phyloP scores from a whole-genome alignment of 352 stramenopile genomes.

The Globisporangium splendens region DNA sequence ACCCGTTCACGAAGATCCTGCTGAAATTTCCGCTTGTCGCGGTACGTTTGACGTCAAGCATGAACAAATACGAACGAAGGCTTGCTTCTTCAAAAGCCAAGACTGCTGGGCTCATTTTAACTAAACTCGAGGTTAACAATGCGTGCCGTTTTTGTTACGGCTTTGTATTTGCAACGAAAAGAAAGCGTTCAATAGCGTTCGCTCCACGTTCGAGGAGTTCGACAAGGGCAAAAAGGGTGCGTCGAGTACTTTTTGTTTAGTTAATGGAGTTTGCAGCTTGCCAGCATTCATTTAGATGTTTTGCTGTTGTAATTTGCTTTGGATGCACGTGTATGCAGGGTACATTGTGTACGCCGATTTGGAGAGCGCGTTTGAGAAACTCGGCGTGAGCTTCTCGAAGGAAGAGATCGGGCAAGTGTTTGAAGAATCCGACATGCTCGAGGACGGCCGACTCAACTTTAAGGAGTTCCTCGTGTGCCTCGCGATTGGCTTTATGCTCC shows the following conservation, averaged over 20 bases:
- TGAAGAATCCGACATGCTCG: conserved; percentile 81
- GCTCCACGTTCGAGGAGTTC: conserved; percentile 61
- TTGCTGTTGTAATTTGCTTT: background rate
- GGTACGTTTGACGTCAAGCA: conserved; percentile 14
- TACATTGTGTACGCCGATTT: conserved; percentile 79
- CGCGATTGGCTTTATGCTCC: conserved; percentile 82
- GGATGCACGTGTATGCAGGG: conserved; percentile 8
- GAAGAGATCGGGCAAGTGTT: conserved; percentile 76
- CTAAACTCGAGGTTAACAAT: too few relatives aligned
- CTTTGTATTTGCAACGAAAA: conserved; percentile 12
- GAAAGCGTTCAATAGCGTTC: conserved; percentile 77
- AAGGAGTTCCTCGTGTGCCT: conserved; percentile 89
- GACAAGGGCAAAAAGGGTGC: conserved; percentile 55
- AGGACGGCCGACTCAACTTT: conserved; percentile 77
- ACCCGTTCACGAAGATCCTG: conserved; percentile 76
- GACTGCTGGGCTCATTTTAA: too few relatives aligned
- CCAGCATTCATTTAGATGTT: background rate
- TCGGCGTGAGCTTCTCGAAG: conserved; percentile 67
- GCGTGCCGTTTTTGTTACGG: background rate
- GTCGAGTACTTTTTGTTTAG: too few relatives aligned
- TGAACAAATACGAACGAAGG: background rate
- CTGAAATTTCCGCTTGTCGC: conserved; percentile 71
- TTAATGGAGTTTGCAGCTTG: background rate
- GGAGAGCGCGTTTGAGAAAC: conserved; percentile 66
- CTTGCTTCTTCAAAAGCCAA: conserved; percentile 9